Evolutionary conservation across 2,329 filamentous ascomycete genomes (phyloP), one percentile per base, ranked within the genome.

Genomic region (Colletotrichum lini): DNA sequence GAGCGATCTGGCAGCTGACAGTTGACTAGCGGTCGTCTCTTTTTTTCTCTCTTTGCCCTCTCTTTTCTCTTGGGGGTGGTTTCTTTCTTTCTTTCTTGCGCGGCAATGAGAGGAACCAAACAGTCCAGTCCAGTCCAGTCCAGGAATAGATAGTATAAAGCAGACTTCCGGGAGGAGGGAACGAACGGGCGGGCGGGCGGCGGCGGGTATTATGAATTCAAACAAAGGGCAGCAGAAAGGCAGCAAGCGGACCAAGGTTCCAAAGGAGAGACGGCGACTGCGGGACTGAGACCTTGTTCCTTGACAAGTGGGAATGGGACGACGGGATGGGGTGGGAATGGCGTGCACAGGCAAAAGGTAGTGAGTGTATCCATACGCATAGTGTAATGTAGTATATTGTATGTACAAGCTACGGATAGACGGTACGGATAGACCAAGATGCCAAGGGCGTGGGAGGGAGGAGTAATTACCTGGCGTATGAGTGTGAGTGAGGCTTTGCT

Each of bases 191-290:
- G 66, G 64, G 64, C 64, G 61, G 66, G 67, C 67, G 53, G 67
- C 67, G 53, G 67, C 67, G 64, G 64, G 57, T 58, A 68, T 71
- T 71, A 71, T 44, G 68, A 71, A 35, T 58, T 52, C 57, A 52
- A 68, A 71, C 68, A 71, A 71, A 71, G 68, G 52, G 44, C 50
- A 23, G 23, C 47, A 26, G 58, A 16, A 54, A 40, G 38, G 30
- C 52, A 40, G 35, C 21, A 21, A 35, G 30, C 30, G 23, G 52
- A 40, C 52, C 52, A 35, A n/a, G 52, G 30, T 30, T 21, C 52
- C 52, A 56, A 21, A 49, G 45, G 57, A 56, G 56, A 58, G 57
- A 56, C 52, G 58, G 68, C 45, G 68, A 70, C 30, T 62, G 64
- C 64, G 68, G 68, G 68, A 71, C 68, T 63, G 64, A 68, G 58